A percentile compares a stretch with the other conserved stretches of the same genome.
Evolutionary conservation across 345 rosid species (phyloP).

Genomic region (Combretum micranthum): DNA sequence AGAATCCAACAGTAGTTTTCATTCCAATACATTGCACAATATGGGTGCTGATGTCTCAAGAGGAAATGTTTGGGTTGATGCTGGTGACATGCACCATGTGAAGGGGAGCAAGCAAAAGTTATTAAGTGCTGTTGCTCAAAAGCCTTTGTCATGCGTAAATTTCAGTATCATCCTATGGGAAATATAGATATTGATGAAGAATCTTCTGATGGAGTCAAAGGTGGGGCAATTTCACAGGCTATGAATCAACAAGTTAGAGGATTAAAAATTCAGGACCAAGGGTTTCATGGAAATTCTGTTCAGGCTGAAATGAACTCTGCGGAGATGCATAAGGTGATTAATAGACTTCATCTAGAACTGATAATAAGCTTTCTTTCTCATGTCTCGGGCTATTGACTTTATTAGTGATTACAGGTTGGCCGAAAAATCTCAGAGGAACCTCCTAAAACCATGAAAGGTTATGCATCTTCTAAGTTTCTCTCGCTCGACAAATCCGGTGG

Average conservation of each 20-base stretch:
- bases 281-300: conserved; percentile 23
- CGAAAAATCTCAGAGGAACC: conserved; percentile 25
- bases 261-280: conserved; percentile 22
- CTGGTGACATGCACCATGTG: conserved; percentile 29
- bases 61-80: conserved; percentile 41
- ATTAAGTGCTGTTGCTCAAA: conserved; percentile 30
- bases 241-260: conserved; percentile 29
- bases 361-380: background rate
- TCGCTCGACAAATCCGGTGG: conserved; percentile 32
- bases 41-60: conserved; percentile 22
- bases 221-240: conserved; percentile 22
- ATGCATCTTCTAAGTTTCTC: conserved; percentile 31
- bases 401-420: conserved; percentile 29
- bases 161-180: conserved; percentile 97
- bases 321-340: conserved; percentile 46
- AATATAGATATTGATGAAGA: conserved; percentile 51
- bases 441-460: conserved; percentile 31
- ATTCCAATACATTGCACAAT: conserved; percentile 21
- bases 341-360: background rate
- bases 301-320: conserved; percentile 30
- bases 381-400: background rate
- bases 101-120: conserved; percentile 42
- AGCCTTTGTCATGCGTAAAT: conserved; percentile 48
- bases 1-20: conserved; percentile 27
- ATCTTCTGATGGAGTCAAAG: conserved; percentile 32